These are phyloP conservation scores for Wickerhamomyces silvicola DNA, from an alignment of 805 yeast species.

Conservation along the genomic window DNA sequence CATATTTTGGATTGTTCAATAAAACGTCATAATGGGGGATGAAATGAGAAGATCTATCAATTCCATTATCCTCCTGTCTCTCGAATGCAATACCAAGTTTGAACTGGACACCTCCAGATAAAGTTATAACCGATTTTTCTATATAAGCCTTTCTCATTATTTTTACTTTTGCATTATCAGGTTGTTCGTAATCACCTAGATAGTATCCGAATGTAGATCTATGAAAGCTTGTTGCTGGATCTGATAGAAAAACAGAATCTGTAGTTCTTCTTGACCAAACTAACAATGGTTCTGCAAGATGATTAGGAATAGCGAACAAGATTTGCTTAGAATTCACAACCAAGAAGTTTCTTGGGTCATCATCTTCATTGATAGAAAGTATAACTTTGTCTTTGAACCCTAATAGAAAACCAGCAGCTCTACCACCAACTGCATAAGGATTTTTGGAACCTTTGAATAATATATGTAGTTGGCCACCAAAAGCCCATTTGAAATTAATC, in stretches of 20 bases:
- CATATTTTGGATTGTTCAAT: conserved; percentile 48
- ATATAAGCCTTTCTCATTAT: conserved; percentile 23
- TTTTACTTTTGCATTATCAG: conserved; percentile 14
- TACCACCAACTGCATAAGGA: conserved; percentile 67
- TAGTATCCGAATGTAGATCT: conserved; percentile 45
- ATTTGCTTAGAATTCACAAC: conserved; percentile 56
- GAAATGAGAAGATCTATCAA: conserved; percentile 37
- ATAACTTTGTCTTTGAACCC: conserved; percentile 59
- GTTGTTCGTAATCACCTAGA: conserved; percentile 21
- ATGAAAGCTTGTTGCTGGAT: conserved; percentile 34
- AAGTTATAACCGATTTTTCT: conserved; percentile 49
- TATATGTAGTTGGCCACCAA: conserved; percentile 47
- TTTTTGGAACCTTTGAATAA: conserved; percentile 69
- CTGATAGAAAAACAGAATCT: conserved; percentile 40
- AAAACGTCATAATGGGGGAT: conserved; percentile 56
- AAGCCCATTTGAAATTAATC: conserved; percentile 43
- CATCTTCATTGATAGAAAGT: conserved; percentile 57
- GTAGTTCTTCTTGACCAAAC: conserved; percentile 53
- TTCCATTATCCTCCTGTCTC: conserved; percentile 29
- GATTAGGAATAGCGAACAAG: conserved; percentile 72
- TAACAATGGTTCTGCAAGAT: conserved; percentile 43
- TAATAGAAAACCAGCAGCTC: conserved; percentile 70
- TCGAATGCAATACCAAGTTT: conserved; percentile 55
- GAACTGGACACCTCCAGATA: conserved; percentile 56
- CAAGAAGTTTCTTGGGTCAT: conserved; percentile 63